These are phyloP conservation scores for Linaria vulgaris DNA, from an alignment of 257 asterid genomes.

Conservation along the genomic window DNA sequence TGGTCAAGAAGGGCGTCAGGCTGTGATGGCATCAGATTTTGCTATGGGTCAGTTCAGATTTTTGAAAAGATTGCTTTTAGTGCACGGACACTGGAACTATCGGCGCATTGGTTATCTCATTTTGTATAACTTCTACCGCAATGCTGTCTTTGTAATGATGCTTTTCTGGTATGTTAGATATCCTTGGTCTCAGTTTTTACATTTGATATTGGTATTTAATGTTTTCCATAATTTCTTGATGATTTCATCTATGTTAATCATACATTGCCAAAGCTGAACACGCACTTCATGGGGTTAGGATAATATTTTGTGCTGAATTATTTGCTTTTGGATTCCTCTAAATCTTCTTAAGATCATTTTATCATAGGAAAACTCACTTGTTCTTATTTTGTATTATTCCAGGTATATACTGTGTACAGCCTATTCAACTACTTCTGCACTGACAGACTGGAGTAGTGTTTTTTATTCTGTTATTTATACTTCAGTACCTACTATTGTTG, in stretches of 20 bases:
- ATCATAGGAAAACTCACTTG: conserved; percentile 13
- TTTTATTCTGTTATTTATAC: conserved; percentile 90
- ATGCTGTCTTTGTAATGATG: conserved; percentile 96
- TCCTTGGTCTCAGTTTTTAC: conserved; percentile 18
- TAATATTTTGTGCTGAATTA: conserved; percentile 3
- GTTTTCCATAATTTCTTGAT: conserved; percentile 14
- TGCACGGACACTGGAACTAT: conserved; percentile 98
- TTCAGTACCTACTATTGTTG: conserved; percentile 88
- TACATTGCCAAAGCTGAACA: not conserved
- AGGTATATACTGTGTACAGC: conserved; percentile 91
- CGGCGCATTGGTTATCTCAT: conserved; percentile 92
- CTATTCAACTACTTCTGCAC: conserved; percentile 90
- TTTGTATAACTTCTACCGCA: conserved; percentile 91
- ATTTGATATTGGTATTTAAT: conserved; percentile 11
- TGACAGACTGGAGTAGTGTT: conserved; percentile 98
- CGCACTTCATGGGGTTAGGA: conserved; percentile 10
- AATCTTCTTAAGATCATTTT: not conserved
- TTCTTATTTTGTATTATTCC: conserved; percentile 25
- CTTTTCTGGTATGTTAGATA: conserved; percentile 77
- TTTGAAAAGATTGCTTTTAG: conserved; percentile 86
- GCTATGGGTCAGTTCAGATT: conserved; percentile 98
- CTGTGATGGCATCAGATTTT: conserved; percentile 99
- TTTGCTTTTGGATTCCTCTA: conserved; percentile 7
- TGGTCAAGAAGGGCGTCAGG: conserved; percentile 99
- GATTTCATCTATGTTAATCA: conserved; percentile 1